Evolutionary conservation across 2,329 filamentous ascomycete genomes (phyloP), one percentile per base, ranked within the genome.

Genomic region (Conoideocrella luteorostrata): DNA sequence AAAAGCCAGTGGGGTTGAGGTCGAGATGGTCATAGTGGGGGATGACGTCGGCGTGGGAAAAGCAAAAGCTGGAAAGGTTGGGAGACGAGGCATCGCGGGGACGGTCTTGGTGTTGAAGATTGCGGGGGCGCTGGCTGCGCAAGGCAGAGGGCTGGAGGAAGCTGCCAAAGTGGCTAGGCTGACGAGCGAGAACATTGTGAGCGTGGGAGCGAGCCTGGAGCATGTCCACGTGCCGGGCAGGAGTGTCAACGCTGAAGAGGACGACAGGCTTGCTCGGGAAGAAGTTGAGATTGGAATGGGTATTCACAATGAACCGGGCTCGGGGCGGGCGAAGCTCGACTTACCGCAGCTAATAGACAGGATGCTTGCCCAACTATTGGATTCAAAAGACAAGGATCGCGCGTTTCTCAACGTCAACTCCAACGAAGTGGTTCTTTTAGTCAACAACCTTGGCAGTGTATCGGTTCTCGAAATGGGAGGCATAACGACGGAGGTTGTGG

Each of bases 161-260:
- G 86, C 94, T 3, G 77, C 82, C 47, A 71, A 74, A 50, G 78
- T 90, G 10, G 89, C 88, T 6, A 74, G 81, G 56, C 66, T 88
- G 39, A 78, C 80, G 3, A 82, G 86, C 3, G 72, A 78, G 15
- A 95, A 95, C 59, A 67, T 91, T 6, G 85, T 94, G 26, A 89
- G 85, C 33, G 86, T 96, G 18, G 91, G 90, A 13, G 86, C 87
- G 3, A 91, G 86, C 42, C 68, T 96, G 33, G 84, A 86, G 50
- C 90, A 95, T 60, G 90, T 96, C n/a, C 91, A 96, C 59, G 87
- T 96, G 0, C 91, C 91, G 0, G 90, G 91, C 4, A 77, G 89
- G 47, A 76, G 70, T 2, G 59, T 70, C 6, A 75, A 79, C 50
- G 72, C 72, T 34, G 77, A 80, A 20, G 80, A 81, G 22, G 61